phyloP scores from a whole-genome alignment of 139 green algal genomes.

The Raphidocelis subcapitata region DNA sequence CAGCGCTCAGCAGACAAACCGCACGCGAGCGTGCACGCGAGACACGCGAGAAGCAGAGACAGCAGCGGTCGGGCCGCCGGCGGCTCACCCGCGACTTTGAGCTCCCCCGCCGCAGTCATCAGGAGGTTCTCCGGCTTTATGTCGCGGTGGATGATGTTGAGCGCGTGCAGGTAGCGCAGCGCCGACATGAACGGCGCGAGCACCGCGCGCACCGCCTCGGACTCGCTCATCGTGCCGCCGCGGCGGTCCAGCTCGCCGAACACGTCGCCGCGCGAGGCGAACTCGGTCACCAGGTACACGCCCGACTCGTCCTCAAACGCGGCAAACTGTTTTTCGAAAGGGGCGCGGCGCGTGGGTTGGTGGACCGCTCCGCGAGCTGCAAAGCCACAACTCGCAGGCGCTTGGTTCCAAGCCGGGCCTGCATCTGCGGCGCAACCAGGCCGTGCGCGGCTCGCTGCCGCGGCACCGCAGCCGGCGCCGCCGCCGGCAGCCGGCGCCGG shows the following conservation, averaged over 20 bases:
- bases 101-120: slow-evolving; percentile 42
- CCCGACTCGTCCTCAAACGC: slow-evolving; percentile 51
- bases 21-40: too few species aligned
- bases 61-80: too few species aligned
- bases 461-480: too few species aligned
- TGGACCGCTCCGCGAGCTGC: neutral
- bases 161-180: slow-evolving; percentile 57
- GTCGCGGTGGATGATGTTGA: slow-evolving; percentile 69
- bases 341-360: too few species aligned
- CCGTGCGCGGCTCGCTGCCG: too few species aligned
- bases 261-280: slow-evolving; percentile 43
- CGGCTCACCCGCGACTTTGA: slow-evolving; percentile 49
- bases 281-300: slow-evolving; percentile 41
- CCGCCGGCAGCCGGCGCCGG: too few species aligned
- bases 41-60: too few species aligned
- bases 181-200: slow-evolving; percentile 55
- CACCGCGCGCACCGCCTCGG: slow-evolving; percentile 46
- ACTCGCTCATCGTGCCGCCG: slow-evolving; percentile 44
- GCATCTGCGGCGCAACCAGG: too few species aligned
- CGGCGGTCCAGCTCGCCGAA: slow-evolving; percentile 54
- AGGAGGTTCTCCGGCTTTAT: slow-evolving; percentile 69
- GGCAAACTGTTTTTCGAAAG: slow-evolving; percentile 56
- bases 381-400: neutral
- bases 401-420: too few species aligned
- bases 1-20: too few species aligned